phyloP scores from a whole-genome alignment of 495 filamentous ascomycete species.

The Penicillium canariense region DNA sequence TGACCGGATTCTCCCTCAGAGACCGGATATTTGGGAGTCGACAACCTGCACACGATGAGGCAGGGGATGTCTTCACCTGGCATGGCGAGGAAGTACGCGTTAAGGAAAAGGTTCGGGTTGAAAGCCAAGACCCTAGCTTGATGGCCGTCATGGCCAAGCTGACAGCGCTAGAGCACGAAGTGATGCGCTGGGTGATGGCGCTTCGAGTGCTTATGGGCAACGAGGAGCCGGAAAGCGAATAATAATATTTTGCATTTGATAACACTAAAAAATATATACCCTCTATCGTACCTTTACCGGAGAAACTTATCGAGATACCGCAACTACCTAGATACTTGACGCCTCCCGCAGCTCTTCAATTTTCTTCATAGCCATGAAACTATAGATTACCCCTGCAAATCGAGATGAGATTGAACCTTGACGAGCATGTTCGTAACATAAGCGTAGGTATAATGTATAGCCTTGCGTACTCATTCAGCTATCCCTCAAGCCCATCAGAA shows the following conservation, averaged over 20 bases:
- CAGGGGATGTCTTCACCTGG: slow-evolving; percentile 66
- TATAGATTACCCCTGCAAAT: too few species aligned
- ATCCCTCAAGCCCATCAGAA: too few species aligned
- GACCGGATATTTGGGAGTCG: slow-evolving; percentile 53
- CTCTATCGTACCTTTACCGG: not conserved
- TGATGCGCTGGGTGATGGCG: slow-evolving; percentile 65
- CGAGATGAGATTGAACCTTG: too few species aligned
- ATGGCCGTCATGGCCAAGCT: slow-evolving; percentile 87
- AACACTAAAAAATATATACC: not conserved
- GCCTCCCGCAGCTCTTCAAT: too few species aligned
- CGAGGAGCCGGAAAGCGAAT: slow-evolving; percentile 44
- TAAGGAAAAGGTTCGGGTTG: slow-evolving; percentile 84
- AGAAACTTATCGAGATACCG: too few species aligned
- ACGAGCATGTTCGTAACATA: too few species aligned
- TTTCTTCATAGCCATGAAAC: too few species aligned
- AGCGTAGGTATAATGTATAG: too few species aligned
- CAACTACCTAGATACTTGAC: too few species aligned
- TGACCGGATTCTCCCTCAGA: slow-evolving; percentile 57
- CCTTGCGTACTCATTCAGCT: too few species aligned
- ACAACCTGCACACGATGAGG: slow-evolving; percentile 76
- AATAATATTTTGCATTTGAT: slow-evolving; percentile 8
- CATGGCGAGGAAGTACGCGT: slow-evolving; percentile 75
- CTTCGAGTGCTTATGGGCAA: slow-evolving; percentile 78
- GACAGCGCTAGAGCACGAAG: slow-evolving; percentile 71
- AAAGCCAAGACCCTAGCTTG: slow-evolving; percentile 86